Base-by-base conservation (phyloP, 176 grass and related monocot species). In the Urochloa ruziziensis region DNA sequence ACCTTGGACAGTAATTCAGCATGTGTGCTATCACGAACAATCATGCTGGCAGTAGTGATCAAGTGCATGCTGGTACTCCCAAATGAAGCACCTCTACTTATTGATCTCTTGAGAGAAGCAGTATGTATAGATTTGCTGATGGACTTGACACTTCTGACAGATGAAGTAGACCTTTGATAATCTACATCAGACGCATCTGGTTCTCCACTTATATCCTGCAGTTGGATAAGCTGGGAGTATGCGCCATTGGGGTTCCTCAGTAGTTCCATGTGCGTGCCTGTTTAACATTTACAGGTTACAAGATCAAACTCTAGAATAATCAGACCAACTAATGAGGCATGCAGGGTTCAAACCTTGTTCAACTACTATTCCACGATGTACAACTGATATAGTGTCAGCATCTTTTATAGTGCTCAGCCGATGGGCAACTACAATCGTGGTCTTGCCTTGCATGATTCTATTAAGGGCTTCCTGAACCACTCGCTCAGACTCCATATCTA, bases 381-480 rank as follows among this genome's bases (percentile, higher is more conserved):
- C 18, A 1, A 86, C 78, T 49, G 84, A 85, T 59, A 91, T 82
- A 69, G 57, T 67, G 63, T 91, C 67, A 36, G 82, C 82, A 58
- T 88, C 76, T 78, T 75, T 81, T 40, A 87, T 81, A 66, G 89
- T 91, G 72, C 79, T 83, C 42, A 91, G 46, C 42, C 86, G 81
- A 48, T 88, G 89, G 12, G 81, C 89, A 65, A 91, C 81, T 48
- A 88, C 82, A 32, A 91, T 27, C 4, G 77, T 91, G 27, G 86
- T 91, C 52, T 86, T 86, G 27, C 54, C 82, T 62, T 82, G 67
- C 80, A 84, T 84, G 49, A 87, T 76, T 36, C 67, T 71, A 19
- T 88, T 79, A 42, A 91, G 86, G 13, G 86, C 86, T 23, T 85
- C 85, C 78, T 91, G 89, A 18, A 91, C 89, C 42, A 81, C 66